Evolutionary conservation across 345 rosid genomes (phyloP), one percentile per base, ranked within the genome.

Genomic region (Physaria fendleri): DNA sequence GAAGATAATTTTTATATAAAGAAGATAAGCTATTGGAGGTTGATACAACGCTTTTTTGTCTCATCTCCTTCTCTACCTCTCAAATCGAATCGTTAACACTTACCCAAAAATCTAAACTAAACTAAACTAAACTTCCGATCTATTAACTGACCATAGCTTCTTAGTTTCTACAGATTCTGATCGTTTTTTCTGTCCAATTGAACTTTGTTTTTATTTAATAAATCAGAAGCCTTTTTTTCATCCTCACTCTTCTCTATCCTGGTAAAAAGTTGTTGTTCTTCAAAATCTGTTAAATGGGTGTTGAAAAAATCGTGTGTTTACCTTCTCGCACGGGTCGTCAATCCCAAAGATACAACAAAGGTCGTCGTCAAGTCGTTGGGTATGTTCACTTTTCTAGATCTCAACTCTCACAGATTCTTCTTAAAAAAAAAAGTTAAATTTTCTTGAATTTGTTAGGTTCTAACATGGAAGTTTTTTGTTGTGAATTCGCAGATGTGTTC

Each of bases 311-410:
- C 83, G 74, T 71, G 56, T 88, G 94, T 62, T 51, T 82, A 78
- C 83, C 77, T 41, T 73, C 97, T 66, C 81, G 97, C 3, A 65
- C 88, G 0, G 95, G 93, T 53, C 86, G 97, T 55, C 77, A 82
- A 54, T 59, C 74, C 59, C 97, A 90, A 76, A 74, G 95, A 61
- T 82, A 90, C 59, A 81, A 85, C 63, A 69, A 69, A 71, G 95
- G 92, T 29, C 84, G 97, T 57, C 95, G 97, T 38, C 95, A 78
- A 79, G 97, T 89, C 48, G 97, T 89, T 8, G 97, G 95, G 97
- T 86, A 69, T 62, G 62, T 53, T 60, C 56, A 61, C 54, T 34
- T 6, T 4, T 58, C 30, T 20, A 68, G 47, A 68, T 68, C 59
- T 33, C 9, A 1, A 12, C 2, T 1, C 50, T 21, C 50, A n/a